Base-by-base conservation (phyloP, 139 green algal species). In the Tetraselmis chui region DNA sequence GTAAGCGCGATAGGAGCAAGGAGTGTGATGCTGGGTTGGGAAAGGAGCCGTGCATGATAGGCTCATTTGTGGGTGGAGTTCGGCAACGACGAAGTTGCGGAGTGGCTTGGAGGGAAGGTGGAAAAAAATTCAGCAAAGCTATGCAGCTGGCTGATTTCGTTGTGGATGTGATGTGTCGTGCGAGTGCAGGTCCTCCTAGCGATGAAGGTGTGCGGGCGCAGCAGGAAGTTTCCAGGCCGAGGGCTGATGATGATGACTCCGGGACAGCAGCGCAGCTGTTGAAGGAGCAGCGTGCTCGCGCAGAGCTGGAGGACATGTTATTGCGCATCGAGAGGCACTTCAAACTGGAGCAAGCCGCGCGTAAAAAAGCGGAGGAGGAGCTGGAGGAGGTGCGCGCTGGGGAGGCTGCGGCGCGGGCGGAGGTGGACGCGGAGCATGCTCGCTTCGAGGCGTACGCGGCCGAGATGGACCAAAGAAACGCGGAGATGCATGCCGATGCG, bases 221-320 rank as follows among this genome's bases (percentile, higher is more conserved):
- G 45, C 45, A 67, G 45, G 11, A 18, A 67, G 45, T 67, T 18
- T 18, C 45, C 45, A 18, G 11, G 45, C 11, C 45, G 45, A 18
- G 11, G 45, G 45, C 45, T 5, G 45, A 5, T 18, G 45, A 67
- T 18, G 45, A 5, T 5, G 45, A 25, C 45, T 5, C 45, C 45
- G 18, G 18, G 11, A 67, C 45, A 67, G 18, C 45, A 25, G 45
- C 45, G 18, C 11, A 5, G 5, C 76, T 86, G 77, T 75, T 78
- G 28, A 25, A 81, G 23, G 86, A 88, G 31, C 75, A 32, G 32
- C 28, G 28, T 1, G 79, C 83, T 11, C 82, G 84, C 30, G 76
- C 92, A 78, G 91, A 96, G 84, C 86, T 97, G 45, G 93, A 97
- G 85, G 91, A 95, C 75, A 97, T 97, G 93, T 86, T 96, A 26